Base-by-base conservation (phyloP, 306 rosid species). In the Cicer pinnatifidum region DNA sequence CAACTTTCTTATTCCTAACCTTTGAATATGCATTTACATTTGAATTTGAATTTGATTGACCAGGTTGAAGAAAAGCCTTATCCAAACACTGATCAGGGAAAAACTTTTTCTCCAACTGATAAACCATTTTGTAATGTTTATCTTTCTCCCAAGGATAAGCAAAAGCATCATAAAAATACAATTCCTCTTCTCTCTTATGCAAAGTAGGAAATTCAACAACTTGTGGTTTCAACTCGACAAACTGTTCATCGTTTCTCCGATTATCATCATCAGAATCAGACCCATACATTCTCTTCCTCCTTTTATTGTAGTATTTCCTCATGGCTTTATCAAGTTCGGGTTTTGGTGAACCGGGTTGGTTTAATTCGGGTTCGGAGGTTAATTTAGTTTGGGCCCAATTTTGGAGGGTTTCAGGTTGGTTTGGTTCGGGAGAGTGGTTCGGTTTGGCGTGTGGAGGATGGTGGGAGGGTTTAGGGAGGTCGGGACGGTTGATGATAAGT, bases 91-190 rank as follows among this genome's bases (percentile, higher is more conserved):
- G 94, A 1, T 89, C 87, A 11, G 98, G 98, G 46, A 85, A 93
- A 62, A 85, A 93, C 77, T 93, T 93, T 73, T 89, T 93, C 90
- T 93, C 98, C 73, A 93, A 76, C 81, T 88, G 96, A 74, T 93
- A 88, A 51, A 93, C 94, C 98, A 93, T 93, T 86, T 81, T 88
- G 66, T 93, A 93, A 69, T 93, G 98, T 85, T 88, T 93, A 13
- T 84, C 91, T 79, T 93, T 93, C 83, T 93, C 98, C 98, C 98
- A 93, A 0, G 98, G 98, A 75, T 89, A 91, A 0, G 86, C 50
- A 52, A 93, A 87, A 0, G 97, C 68, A 45, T 93, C 97, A 28
- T 91, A 85, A 62, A 93, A 91, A 77, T 83, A 78, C 70, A 94
- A 76, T 73, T 91, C 98, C 71, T 94, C 98, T 72, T 94, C 97